Evolutionary conservation across 352 stramenopile genomes (phyloP).

Genomic region (Phytophthora pistaciae): DNA sequence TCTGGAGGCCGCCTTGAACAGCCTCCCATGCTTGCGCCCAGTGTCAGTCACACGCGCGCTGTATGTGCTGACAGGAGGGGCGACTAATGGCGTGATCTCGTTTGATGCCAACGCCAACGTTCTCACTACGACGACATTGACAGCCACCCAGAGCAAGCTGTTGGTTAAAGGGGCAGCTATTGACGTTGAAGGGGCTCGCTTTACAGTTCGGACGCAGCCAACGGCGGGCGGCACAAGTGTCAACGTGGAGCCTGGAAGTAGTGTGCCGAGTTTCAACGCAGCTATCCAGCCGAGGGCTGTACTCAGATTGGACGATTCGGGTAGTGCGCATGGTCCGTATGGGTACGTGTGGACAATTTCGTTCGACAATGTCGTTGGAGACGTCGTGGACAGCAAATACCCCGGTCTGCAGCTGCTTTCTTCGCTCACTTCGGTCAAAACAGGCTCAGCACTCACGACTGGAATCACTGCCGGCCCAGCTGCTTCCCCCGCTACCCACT

Average conservation of each 20-base stretch:
- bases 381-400: conserved; percentile 42
- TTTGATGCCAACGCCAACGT: conserved; percentile 47
- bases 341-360: conserved; percentile 81
- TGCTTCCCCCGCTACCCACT: conserved; percentile 44
- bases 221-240: conserved; percentile 43
- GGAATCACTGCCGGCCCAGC: conserved; percentile 38
- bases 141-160: conserved; percentile 39
- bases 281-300: conserved; percentile 15
- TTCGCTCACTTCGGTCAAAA: conserved; percentile 57
- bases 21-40: conserved; percentile 57
- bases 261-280: conserved; percentile 38
- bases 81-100: conserved; percentile 40
- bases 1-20: conserved; percentile 47
- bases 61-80: conserved; percentile 56
- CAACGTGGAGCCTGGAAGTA: conserved; percentile 51
- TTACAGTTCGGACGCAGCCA: conserved; percentile 58
- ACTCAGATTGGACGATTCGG: conserved; percentile 52
- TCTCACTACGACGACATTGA: conserved; percentile 56
- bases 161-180: conserved; percentile 50
- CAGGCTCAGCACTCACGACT: conserved; percentile 21
- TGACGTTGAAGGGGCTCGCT: conserved; percentile 36
- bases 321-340: conserved; percentile 45
- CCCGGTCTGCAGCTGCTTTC: conserved; percentile 65
- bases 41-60: conserved; percentile 54
- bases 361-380: conserved; percentile 58